phyloP scores from a whole-genome alignment of 805 yeast genomes.

The Lachancea sp. region DNA sequence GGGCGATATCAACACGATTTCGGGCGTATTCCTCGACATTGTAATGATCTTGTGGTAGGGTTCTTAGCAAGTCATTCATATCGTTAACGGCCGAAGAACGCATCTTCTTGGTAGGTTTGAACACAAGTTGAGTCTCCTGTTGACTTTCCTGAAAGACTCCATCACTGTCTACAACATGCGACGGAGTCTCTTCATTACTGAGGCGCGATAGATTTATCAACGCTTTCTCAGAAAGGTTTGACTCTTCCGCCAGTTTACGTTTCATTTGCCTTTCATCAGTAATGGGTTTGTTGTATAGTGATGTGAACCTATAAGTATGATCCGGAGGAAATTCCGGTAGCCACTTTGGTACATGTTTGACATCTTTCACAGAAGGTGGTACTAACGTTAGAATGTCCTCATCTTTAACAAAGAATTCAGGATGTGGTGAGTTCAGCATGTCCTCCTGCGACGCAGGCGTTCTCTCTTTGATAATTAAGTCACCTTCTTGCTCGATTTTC shows the following conservation, averaged over 20 bases:
- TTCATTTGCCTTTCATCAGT: conserved; percentile 68
- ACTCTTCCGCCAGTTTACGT: conserved; percentile 70
- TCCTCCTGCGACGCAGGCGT: conserved; percentile 8
- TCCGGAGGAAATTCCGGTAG: conserved; percentile 90
- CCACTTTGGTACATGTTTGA: conserved; percentile 59
- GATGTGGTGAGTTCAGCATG: conserved; percentile 11
- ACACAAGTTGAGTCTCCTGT: conserved; percentile 7
- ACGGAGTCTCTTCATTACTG: conserved; percentile 1
- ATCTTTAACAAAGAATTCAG: conserved; percentile 14
- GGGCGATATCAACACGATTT: conserved; percentile 37
- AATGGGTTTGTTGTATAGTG: conserved; percentile 54
- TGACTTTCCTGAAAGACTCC: conserved; percentile 9
- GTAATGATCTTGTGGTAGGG: conserved; percentile 30
- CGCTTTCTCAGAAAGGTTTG: conserved; percentile 73
- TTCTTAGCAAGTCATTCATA: conserved; percentile 13
- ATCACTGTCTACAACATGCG: conserved; percentile 6
- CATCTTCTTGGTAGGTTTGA: conserved; percentile 5
- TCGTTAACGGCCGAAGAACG: conserved; percentile 5
- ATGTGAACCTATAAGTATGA: conserved; percentile 79
- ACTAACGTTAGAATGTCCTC: conserved; percentile 37
- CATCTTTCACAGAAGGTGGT: conserved; percentile 41
- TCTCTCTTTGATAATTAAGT: conserved; percentile 9
- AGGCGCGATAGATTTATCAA: conserved; percentile 33
- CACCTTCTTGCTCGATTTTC: conserved; percentile 7
- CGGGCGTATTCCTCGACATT: conserved; percentile 55